Conservation (phyloP, 768 basidiomycete species). For the Mycena haematopus region DNA sequence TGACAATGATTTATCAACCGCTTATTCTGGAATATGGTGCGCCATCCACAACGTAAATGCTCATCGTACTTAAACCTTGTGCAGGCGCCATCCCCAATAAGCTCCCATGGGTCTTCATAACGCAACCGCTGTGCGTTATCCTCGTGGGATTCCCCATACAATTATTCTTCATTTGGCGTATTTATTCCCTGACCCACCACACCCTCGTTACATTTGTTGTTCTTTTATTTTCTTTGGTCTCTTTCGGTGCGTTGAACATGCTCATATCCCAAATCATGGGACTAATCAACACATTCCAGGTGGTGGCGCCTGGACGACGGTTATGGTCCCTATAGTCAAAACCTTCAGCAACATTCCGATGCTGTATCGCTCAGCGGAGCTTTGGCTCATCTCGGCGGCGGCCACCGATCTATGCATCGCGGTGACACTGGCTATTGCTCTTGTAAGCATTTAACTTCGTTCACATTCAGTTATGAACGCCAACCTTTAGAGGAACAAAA, state of each 20-base stretch:
- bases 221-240: conserved; percentile 21
- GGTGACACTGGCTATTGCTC: conserved; percentile 2
- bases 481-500: conserved; percentile 7
- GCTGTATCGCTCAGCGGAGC: conserved; percentile 25
- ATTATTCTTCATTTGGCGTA: conserved; percentile 37
- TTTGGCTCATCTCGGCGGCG: conserved; percentile 45
- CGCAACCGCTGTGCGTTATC: conserved; percentile 9
- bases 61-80: too few species aligned
- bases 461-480: conserved; percentile 4
- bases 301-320: conserved; percentile 31
- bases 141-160: conserved; percentile 34
- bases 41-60: background rate
- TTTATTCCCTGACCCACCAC: conserved; percentile 24
- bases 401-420: conserved; percentile 25
- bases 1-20: conserved; percentile 10
- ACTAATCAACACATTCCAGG: conserved; percentile 17
- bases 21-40: conserved; percentile 1
- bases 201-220: conserved; percentile 3
- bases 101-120: background rate
- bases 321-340: conserved; percentile 14
- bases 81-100: background rate
- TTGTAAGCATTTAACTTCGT: background rate
- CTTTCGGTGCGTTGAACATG: background rate
- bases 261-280: background rate
- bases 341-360: conserved; percentile 20